These are phyloP conservation scores for Prunus salicina DNA, from an alignment of 306 rosid genomes.

Conservation along the genomic window DNA sequence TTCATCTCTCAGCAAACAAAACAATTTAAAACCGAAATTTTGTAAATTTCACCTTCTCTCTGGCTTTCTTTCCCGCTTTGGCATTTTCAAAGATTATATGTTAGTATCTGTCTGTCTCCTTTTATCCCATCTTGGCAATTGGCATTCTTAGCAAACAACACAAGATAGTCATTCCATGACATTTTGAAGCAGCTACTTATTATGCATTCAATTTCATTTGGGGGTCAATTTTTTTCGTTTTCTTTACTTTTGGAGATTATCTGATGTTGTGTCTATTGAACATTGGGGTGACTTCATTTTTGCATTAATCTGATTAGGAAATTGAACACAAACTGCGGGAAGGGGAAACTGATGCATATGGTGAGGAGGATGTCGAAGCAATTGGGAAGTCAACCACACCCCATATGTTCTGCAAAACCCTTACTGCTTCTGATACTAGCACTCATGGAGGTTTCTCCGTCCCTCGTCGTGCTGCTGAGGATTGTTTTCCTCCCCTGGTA, in stretches of 20 bases:
- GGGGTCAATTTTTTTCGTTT: neutral
- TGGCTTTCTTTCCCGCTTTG: neutral
- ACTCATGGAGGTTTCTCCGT: constrained; percentile 99
- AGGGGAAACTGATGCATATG: constrained; percentile 54
- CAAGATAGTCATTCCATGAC: neutral
- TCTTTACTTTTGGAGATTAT: neutral
- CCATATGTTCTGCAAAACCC: constrained; percentile 99
- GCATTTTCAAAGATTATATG: neutral
- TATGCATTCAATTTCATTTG: neutral
- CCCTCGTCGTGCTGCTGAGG: constrained; percentile 99
- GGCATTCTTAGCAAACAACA: neutral
- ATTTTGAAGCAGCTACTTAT: neutral
- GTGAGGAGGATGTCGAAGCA: constrained; percentile 64
- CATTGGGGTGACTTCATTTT: constrained; percentile 14
- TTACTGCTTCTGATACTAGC: constrained; percentile 98
- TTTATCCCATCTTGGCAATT: neutral
- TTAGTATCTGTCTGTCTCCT: neutral
- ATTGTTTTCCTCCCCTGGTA: constrained; percentile 99
- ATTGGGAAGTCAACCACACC: constrained; percentile 74
- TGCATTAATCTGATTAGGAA: constrained; percentile 42
- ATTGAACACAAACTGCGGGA: constrained; percentile 49
- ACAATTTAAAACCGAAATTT: neutral
- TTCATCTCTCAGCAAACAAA: neutral
- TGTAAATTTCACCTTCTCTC: neutral
- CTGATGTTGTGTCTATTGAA: neutral